Evolutionary conservation across 2,329 filamentous ascomycete species (phyloP).

Genomic region (Sclerotinia subarctica): DNA sequence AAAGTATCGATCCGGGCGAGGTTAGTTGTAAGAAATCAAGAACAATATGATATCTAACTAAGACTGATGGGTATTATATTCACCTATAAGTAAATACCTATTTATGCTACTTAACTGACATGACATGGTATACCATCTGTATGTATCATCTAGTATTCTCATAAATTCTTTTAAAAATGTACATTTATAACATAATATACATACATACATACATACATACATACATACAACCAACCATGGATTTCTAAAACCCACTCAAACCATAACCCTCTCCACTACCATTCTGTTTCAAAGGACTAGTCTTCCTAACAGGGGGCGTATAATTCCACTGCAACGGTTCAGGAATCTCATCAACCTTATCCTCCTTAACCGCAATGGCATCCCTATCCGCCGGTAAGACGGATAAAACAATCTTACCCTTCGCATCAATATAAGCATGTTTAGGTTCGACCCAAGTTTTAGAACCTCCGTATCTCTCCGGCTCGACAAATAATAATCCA

Average conservation of each 20-base stretch:
- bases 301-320: not conserved
- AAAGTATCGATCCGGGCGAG: no score
- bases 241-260: not conserved
- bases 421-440: slow-evolving; percentile 34
- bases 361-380: slow-evolving; percentile 34
- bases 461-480: slow-evolving; percentile 34
- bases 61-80: not conserved
- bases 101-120: not conserved
- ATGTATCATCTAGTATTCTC: not conserved
- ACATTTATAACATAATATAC: slow-evolving; percentile 17
- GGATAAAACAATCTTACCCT: slow-evolving; percentile 32
- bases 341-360: slow-evolving; percentile 29
- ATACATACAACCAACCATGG: no score
- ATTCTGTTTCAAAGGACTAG: not conserved
- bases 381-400: slow-evolving; percentile 31
- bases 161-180: slow-evolving; percentile 1
- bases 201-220: not conserved
- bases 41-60: no score
- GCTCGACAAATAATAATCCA: slow-evolving; percentile 33
- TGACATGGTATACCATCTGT: not conserved
- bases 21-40: no score
- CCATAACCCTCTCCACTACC: slow-evolving; percentile 16
- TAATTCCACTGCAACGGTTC: not conserved
- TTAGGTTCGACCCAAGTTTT: slow-evolving; percentile 35
- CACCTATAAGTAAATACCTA: not conserved